phyloP scores from a whole-genome alignment of 1,284 basidiomycete species.

The Ceratobasidium sp. region DNA sequence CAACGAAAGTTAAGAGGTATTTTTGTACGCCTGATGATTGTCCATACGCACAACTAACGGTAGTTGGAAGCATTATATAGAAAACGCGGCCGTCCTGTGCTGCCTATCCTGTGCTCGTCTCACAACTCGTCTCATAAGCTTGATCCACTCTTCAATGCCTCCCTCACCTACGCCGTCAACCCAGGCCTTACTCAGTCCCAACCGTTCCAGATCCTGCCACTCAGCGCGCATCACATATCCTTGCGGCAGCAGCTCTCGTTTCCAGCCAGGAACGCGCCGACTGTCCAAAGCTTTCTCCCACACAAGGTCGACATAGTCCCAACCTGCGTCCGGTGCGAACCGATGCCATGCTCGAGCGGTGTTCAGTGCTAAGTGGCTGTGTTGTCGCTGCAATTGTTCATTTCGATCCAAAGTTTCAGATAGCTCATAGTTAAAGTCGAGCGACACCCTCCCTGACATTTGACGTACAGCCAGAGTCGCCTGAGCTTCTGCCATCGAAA shows the following conservation, averaged over 20 bases:
- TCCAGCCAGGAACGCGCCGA: slow-evolving; percentile 67
- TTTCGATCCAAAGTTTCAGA: slow-evolving; percentile 13
- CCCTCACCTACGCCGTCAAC: slow-evolving; percentile 71
- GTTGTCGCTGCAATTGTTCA: not conserved
- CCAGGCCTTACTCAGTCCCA: slow-evolving; percentile 67
- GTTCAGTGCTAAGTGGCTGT: slow-evolving; percentile 10
- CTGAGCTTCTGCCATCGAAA: slow-evolving; percentile 78
- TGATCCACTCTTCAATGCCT: slow-evolving; percentile 72
- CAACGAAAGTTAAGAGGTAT: no score
- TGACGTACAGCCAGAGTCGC: slow-evolving; percentile 54
- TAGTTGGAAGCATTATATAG: no score
- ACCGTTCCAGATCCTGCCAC: slow-evolving; percentile 71
- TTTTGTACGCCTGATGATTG: no score
- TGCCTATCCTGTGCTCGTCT: slow-evolving; percentile 29
- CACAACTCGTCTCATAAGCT: slow-evolving; percentile 61
- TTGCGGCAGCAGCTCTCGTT: slow-evolving; percentile 67
- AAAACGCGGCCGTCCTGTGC: no score
- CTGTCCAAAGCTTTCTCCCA: slow-evolving; percentile 48
- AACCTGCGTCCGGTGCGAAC: not conserved
- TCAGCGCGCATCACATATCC: slow-evolving; percentile 65
- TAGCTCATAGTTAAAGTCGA: slow-evolving; percentile 31
- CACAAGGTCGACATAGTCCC: slow-evolving; percentile 31
- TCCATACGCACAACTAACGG: no score
- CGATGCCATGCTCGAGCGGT: slow-evolving; percentile 18
- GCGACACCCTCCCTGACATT: slow-evolving; percentile 11